A percentile compares a stretch with the other conserved stretches of the same genome.
Conservation (phyloP, 805 yeast species). For the Metschnikowia continentalis region DNA sequence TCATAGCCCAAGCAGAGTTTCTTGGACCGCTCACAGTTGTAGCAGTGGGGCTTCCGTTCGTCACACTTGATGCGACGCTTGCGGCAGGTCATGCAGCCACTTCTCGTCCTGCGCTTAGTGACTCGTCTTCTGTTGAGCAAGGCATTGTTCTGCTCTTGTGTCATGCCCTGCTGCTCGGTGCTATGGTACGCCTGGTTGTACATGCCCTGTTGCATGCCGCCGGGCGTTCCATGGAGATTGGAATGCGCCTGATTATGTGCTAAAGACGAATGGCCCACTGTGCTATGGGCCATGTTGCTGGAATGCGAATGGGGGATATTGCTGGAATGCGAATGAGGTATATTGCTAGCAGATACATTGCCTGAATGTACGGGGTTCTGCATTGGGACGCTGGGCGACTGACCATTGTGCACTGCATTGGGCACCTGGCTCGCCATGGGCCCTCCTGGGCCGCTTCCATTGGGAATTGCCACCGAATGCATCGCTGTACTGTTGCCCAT, state of each 20-base stretch:
- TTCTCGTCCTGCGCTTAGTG: conserved; percentile 60
- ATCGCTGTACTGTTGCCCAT: too few relatives aligned
- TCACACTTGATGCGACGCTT: conserved; percentile 72
- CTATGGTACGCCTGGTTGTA: not conserved
- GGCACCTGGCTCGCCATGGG: too few relatives aligned
- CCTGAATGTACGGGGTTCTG: not conserved
- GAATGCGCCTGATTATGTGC: not conserved
- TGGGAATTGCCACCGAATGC: too few relatives aligned
- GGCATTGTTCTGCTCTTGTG: conserved; percentile 24
- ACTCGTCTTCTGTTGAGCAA: conserved; percentile 37
- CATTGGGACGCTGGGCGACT: too few relatives aligned
- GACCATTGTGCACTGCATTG: not conserved
- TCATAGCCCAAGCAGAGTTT: conserved; percentile 70
- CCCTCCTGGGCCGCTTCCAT: too few relatives aligned
- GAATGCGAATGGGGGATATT: too few relatives aligned
- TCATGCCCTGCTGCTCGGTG: not conserved
- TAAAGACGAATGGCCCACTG: not conserved
- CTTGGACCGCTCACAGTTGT: conserved; percentile 61
- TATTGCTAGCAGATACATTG: not conserved
- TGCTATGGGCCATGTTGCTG: too few relatives aligned
- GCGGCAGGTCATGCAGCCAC: conserved; percentile 74
- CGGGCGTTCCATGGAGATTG: not conserved
- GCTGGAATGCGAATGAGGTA: not conserved
- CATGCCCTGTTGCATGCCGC: not conserved
- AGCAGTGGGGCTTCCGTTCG: conserved; percentile 66